Evolutionary conservation across 164 flowering plant species (phyloP).

Genomic region (Cinnamomum chago): DNA sequence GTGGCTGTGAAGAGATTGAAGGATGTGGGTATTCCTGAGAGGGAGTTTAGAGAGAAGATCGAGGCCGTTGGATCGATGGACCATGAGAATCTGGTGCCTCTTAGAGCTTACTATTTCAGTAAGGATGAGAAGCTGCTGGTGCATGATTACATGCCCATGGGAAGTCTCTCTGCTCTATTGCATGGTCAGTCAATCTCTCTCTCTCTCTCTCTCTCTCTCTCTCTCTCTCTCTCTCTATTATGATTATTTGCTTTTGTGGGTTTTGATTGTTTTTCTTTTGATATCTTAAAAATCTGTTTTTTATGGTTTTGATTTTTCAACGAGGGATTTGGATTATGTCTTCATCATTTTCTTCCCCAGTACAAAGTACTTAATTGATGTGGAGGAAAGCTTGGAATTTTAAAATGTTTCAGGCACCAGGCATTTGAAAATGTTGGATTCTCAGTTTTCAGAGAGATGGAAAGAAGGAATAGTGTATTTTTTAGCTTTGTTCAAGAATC

Average conservation of each 20-base stretch:
- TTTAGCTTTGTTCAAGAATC: no score
- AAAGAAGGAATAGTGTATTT: no score
- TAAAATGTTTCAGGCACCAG: no score
- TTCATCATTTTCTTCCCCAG: not conserved
- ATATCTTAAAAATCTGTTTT: no score
- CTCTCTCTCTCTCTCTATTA: not conserved
- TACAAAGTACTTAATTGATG: no score
- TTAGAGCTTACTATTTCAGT: conserved; percentile 73
- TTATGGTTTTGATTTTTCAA: not conserved
- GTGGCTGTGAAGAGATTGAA: conserved; percentile 93
- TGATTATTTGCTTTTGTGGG: not conserved
- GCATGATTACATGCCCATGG: conserved; percentile 85
- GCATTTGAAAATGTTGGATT: no score
- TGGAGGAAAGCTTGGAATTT: not conserved
- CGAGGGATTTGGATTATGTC: not conserved
- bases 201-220: not conserved
- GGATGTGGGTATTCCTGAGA: conserved; percentile 61
- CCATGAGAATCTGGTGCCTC: conserved; percentile 71
- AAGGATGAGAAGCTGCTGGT: conserved; percentile 86
- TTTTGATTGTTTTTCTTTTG: not conserved
- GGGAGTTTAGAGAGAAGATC: conserved; percentile 73
- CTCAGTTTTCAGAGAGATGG: no score
- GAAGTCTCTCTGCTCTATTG: conserved; percentile 93
- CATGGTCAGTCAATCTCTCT: conserved; percentile 57
- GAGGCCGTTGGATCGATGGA: conserved; percentile 60